Percentiles rank a stretch among this genome's conserved stretches.
phyloP scores from a whole-genome alignment of 148 eudicot genomes.

The Chenopodium suecicum region DNA sequence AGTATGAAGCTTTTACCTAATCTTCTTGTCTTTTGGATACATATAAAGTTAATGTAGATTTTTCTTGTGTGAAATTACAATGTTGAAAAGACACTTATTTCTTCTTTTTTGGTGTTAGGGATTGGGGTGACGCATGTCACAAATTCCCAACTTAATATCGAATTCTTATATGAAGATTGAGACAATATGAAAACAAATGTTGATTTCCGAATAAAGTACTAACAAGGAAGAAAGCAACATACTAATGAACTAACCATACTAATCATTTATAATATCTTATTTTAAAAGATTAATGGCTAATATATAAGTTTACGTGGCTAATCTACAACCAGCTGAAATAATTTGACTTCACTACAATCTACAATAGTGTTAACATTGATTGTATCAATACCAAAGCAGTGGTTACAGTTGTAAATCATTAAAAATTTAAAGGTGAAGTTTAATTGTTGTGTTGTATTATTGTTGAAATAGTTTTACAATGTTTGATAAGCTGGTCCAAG shows the following conservation, averaged over 20 bases:
- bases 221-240: neutral
- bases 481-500: neutral
- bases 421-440: too few species aligned
- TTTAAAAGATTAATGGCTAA: neutral
- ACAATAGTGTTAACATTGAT: neutral
- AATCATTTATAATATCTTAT: too few species aligned
- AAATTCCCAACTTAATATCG: too few species aligned
- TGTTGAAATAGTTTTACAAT: neutral
- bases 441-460: neutral
- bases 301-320: neutral
- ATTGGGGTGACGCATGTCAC: too few species aligned
- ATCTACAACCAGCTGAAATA: neutral
- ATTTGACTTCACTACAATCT: neutral
- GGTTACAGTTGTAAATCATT: neutral
- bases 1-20: neutral
- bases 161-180: too few species aligned
- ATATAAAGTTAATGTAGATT: neutral
- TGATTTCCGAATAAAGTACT: too few species aligned
- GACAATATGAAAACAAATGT: too few species aligned
- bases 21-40: neutral
- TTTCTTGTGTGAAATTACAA: neutral
- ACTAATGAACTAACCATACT: too few species aligned
- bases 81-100: neutral
- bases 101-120: too few species aligned
- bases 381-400: neutral